Conservation (phyloP, 768 basidiomycete genomes). For the Rhodotorula graminis region DNA sequence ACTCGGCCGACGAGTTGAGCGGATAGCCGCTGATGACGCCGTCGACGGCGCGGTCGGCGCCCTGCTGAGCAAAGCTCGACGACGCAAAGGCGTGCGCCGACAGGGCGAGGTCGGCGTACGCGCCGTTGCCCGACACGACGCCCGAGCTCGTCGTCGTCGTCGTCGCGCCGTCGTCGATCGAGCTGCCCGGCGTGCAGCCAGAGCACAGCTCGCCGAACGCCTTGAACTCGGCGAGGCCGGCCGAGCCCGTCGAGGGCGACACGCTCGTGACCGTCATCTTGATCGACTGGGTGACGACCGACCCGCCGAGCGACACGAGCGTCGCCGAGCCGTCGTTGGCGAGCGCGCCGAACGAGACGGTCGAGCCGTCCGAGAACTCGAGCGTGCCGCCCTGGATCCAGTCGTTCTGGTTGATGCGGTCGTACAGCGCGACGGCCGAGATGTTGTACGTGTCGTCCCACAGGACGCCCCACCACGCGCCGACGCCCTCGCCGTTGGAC, state of each 20-base stretch:
- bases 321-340: slow-evolving; percentile 39
- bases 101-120: slow-evolving; percentile 21
- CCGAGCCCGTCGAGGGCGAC: slow-evolving; percentile 16
- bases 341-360: slow-evolving; percentile 24
- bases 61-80: slow-evolving; percentile 14
- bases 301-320: slow-evolving; percentile 10
- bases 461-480: slow-evolving; percentile 18
- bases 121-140: not conserved
- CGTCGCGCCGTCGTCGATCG: slow-evolving; percentile 1
- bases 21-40: slow-evolving; percentile 29
- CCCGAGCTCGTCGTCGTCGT: slow-evolving; percentile 6
- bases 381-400: slow-evolving; percentile 31
- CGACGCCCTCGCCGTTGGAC: slow-evolving; percentile 6
- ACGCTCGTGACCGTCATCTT: slow-evolving; percentile 23
- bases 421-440: slow-evolving; percentile 28
- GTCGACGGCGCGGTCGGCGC: slow-evolving; percentile 25
- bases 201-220: slow-evolving; percentile 10
- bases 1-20: slow-evolving; percentile 9
- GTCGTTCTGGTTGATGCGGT: slow-evolving; percentile 27
- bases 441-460: slow-evolving; percentile 19
- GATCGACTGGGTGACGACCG: slow-evolving; percentile 17
- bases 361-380: slow-evolving; percentile 23
- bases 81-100: slow-evolving; percentile 17
- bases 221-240: slow-evolving; percentile 32
- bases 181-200: slow-evolving; percentile 6